phyloP scores from a whole-genome alignment of 2,329 filamentous ascomycete species.

The Trichoderma semiorbis region DNA sequence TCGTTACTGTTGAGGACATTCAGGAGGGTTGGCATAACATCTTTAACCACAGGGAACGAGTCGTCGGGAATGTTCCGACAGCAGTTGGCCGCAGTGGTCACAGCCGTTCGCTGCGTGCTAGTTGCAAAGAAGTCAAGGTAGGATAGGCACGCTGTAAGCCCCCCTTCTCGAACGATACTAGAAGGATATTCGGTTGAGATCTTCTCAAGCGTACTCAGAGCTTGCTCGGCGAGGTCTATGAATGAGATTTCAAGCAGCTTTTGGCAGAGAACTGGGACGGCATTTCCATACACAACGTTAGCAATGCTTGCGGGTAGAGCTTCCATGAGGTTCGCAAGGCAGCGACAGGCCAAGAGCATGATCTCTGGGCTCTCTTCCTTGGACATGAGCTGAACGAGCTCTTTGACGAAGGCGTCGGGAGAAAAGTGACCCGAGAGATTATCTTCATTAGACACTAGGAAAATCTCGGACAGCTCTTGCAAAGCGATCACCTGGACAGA shows the following conservation, averaged over 20 bases:
- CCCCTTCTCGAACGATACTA: constrained; percentile 92
- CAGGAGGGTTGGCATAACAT: constrained; percentile 94
- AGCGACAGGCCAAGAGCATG: constrained; percentile 94
- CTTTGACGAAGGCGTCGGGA: constrained; percentile 91
- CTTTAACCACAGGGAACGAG: constrained; percentile 83
- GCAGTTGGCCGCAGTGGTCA: constrained; percentile 96
- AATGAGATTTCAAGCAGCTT: constrained; percentile 95
- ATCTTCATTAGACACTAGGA: constrained; percentile 94
- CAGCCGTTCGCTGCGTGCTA: constrained; percentile 91
- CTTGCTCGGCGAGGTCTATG: constrained; percentile 96
- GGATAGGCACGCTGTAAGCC: constrained; percentile 89
- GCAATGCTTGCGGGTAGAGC: constrained; percentile 87
- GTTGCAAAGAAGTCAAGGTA: constrained; percentile 98
- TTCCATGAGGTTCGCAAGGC: constrained; percentile 96
- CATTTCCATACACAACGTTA: constrained; percentile 95
- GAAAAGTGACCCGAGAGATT: constrained; percentile 93
- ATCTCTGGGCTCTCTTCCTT: constrained; percentile 95
- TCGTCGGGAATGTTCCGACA: constrained; percentile 95
- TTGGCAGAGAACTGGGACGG: constrained; percentile 89
- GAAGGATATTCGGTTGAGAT: constrained; percentile 95
- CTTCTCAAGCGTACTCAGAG: constrained; percentile 92
- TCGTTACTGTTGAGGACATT: constrained; percentile 90
- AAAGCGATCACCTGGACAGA: constrained; percentile 88
- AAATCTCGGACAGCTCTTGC: constrained; percentile 87
- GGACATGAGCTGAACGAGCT: constrained; percentile 87